These are phyloP conservation scores for Martiniozyma asiatica DNA, from an alignment of 1,139 yeast genomes.

Conservation along the genomic window DNA sequence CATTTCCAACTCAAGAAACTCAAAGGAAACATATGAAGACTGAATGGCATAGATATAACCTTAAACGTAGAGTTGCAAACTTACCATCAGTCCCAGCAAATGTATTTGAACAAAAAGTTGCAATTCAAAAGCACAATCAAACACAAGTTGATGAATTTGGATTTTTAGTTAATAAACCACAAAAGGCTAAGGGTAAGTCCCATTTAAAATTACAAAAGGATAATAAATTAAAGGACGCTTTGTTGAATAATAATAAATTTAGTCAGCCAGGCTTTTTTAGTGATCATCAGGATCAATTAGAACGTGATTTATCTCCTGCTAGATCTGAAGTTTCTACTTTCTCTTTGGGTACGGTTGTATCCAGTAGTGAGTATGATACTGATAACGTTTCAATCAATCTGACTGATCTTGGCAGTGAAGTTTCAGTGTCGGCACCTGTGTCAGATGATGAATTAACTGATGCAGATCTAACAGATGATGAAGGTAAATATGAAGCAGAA, in stretches of 20 bases:
- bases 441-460: slow-evolving; percentile 15
- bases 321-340: slow-evolving; percentile 45
- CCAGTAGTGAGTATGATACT: slow-evolving; percentile 13
- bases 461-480: slow-evolving; percentile 14
- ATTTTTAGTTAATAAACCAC: slow-evolving; percentile 27
- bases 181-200: slow-evolving; percentile 8
- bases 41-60: slow-evolving; percentile 90
- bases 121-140: slow-evolving; percentile 25
- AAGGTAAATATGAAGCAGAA: slow-evolving; percentile 23
- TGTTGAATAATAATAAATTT: slow-evolving; percentile 35
- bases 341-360: slow-evolving; percentile 49
- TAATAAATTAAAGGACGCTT: slow-evolving; percentile 29
- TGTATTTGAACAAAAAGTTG: slow-evolving; percentile 18
- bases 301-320: slow-evolving; percentile 39
- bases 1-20: slow-evolving; percentile 62
- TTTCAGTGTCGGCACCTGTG: slow-evolving; percentile 9
- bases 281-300: slow-evolving; percentile 1
- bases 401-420: neutral
- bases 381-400: slow-evolving; percentile 8
- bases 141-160: slow-evolving; percentile 53
- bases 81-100: slow-evolving; percentile 73
- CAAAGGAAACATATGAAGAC: slow-evolving; percentile 92
- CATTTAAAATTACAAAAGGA: slow-evolving; percentile 3
- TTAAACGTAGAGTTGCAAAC: slow-evolving; percentile 83
- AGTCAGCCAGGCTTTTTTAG: slow-evolving; percentile 17